Percentiles rank a stretch among this genome's conserved stretches.
Evolutionary conservation across 805 yeast genomes (phyloP).

Genomic region (Kodamaea lidongshanica): DNA sequence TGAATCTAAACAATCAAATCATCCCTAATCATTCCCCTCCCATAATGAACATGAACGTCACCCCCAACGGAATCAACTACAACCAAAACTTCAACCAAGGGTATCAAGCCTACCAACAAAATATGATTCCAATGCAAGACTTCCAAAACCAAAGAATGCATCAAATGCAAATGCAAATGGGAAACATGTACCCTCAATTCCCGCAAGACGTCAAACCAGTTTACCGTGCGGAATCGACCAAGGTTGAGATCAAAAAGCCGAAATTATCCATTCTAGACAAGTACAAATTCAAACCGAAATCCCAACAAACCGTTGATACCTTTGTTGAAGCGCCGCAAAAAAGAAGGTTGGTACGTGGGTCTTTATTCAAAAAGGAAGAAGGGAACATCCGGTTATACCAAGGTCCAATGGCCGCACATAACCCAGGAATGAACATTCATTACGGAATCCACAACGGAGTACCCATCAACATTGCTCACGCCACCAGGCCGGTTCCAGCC

Average conservation of each 20-base stretch:
- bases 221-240: slow-evolving; percentile 23
- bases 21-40: too few relatives aligned
- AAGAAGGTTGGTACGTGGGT: slow-evolving; percentile 33
- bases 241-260: slow-evolving; percentile 35
- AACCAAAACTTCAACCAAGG: slow-evolving; percentile 1
- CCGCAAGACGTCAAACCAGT: slow-evolving; percentile 6
- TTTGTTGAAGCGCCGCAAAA: slow-evolving; percentile 21
- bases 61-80: slow-evolving; percentile 1
- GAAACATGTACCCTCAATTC: too few relatives aligned
- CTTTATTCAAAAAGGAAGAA: slow-evolving; percentile 13
- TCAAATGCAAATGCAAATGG: too few relatives aligned
- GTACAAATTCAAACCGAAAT: slow-evolving; percentile 28
- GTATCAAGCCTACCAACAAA: too few relatives aligned
- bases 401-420: too few relatives aligned
- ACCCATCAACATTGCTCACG: too few relatives aligned
- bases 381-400: too few relatives aligned
- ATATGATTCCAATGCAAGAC: neutral
- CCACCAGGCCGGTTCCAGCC: neutral
- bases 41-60: slow-evolving; percentile 1
- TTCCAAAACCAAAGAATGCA: too few relatives aligned
- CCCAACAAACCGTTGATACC: slow-evolving; percentile 25
- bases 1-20: too few relatives aligned
- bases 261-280: slow-evolving; percentile 39
- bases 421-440: too few relatives aligned
- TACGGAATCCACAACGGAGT: too few relatives aligned